Percentiles rank a stretch among this genome's conserved stretches.
Evolutionary conservation across 805 yeast genomes (phyloP).

Genomic region (Kodamaea jinghongensis): DNA sequence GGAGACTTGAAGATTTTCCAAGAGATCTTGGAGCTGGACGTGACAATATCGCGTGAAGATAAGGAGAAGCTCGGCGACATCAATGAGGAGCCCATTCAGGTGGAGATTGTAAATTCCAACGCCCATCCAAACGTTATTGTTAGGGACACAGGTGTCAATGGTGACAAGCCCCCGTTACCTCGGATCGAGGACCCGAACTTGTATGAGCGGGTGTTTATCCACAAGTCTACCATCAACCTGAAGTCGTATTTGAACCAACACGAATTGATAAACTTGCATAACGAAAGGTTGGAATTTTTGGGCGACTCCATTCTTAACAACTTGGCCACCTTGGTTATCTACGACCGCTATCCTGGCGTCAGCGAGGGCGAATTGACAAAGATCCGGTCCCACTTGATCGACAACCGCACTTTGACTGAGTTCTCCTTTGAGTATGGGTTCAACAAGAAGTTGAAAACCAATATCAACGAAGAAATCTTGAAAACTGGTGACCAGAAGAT

Average conservation of each 20-base stretch:
- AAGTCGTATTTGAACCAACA: slow-evolving; percentile 52
- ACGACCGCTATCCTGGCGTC: slow-evolving; percentile 60
- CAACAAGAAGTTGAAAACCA: slow-evolving; percentile 51
- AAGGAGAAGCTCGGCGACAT: slow-evolving; percentile 5
- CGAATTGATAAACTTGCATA: slow-evolving; percentile 62
- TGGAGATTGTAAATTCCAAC: slow-evolving; percentile 9
- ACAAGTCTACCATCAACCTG: slow-evolving; percentile 67
- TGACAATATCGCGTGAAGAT: slow-evolving; percentile 17
- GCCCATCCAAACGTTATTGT: slow-evolving; percentile 3
- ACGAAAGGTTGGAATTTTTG: slow-evolving; percentile 84
- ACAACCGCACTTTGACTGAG: slow-evolving; percentile 66
- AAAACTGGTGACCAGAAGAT: slow-evolving; percentile 62
- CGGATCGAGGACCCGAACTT: slow-evolving; percentile 56
- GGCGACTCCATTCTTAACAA: slow-evolving; percentile 85
- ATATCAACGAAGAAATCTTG: slow-evolving; percentile 45
- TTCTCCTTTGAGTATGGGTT: slow-evolving; percentile 71
- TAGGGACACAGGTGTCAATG: slow-evolving; percentile 11
- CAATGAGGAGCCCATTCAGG: slow-evolving; percentile 5
- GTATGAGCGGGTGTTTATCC: slow-evolving; percentile 72
- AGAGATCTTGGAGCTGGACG: slow-evolving; percentile 46
- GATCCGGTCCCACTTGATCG: slow-evolving; percentile 66
- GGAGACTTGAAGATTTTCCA: slow-evolving; percentile 55
- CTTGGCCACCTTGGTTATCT: slow-evolving; percentile 68
- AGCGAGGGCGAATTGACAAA: slow-evolving; percentile 80
- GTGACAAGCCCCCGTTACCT: slow-evolving; percentile 60